Percentiles rank a stretch among this genome's conserved stretches.
Conservation (phyloP, 2,329 filamentous ascomycete species). For the Arthrobotrys megalospora region DNA sequence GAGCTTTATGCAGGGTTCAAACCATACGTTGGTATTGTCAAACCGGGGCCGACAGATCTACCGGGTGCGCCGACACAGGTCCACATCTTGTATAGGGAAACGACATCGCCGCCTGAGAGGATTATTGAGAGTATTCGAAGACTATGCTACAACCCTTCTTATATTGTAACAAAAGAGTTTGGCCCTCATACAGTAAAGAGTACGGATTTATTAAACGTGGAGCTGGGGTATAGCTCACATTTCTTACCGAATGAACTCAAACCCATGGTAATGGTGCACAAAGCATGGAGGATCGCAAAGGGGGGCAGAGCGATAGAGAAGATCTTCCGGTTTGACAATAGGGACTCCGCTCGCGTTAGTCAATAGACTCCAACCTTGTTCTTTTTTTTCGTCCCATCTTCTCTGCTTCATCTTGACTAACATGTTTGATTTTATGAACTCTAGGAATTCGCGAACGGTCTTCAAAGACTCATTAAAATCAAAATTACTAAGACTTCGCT, state of each 20-base stretch:
- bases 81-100: constrained; percentile 35
- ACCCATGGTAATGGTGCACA: constrained; percentile 40
- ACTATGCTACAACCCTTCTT: constrained; percentile 45
- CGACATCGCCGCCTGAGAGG: constrained; percentile 26
- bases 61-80: constrained; percentile 38
- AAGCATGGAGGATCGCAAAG: constrained; percentile 40
- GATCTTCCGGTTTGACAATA: constrained; percentile 44
- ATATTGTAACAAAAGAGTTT: constrained; percentile 29
- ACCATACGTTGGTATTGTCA: constrained; percentile 25
- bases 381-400: neutral
- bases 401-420: constrained; percentile 2
- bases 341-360: constrained; percentile 22
- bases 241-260: constrained; percentile 23
- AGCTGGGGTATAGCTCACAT: constrained; percentile 32
- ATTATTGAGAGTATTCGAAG: constrained; percentile 25
- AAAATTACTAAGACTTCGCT: constrained; percentile 30
- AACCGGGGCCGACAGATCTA: constrained; percentile 41
- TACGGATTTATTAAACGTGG: constrained; percentile 36
- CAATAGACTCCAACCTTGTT: neutral
- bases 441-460: constrained; percentile 24
- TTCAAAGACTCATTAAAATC: constrained; percentile 29
- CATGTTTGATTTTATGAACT: neutral
- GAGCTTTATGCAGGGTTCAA: constrained; percentile 36
- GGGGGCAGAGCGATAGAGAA: constrained; percentile 43
- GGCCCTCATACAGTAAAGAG: constrained; percentile 25